Percentiles rank a stretch among this genome's conserved stretches.
Evolutionary conservation across 768 basidiomycete species (phyloP).

Genomic region (Lanmaoa rubissima): DNA sequence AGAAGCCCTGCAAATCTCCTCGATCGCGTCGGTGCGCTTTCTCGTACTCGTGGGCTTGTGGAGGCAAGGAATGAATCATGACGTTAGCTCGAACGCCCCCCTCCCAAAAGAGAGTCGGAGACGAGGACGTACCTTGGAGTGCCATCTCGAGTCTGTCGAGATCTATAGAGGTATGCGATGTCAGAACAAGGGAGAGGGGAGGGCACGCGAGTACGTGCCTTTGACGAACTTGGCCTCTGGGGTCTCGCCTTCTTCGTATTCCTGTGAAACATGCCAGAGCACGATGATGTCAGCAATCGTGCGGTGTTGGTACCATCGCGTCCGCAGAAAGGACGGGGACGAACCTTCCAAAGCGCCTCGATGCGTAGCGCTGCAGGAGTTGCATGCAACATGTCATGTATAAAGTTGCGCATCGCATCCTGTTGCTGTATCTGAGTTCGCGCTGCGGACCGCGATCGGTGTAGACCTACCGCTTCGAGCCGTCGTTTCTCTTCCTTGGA

Average conservation of each 20-base stretch:
- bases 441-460: neutral
- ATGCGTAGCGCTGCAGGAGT: slow-evolving; percentile 68
- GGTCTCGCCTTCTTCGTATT: slow-evolving; percentile 77
- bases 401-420: slow-evolving; percentile 90
- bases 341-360: slow-evolving; percentile 63
- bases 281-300: neutral
- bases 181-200: too few species aligned
- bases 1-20: slow-evolving; percentile 66
- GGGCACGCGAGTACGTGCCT: slow-evolving; percentile 40
- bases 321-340: neutral
- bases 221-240: slow-evolving; percentile 85
- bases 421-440: slow-evolving; percentile 28
- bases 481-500: slow-evolving; percentile 75
- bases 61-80: neutral
- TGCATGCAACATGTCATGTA: slow-evolving; percentile 84
- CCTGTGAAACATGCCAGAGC: slow-evolving; percentile 40
- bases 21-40: slow-evolving; percentile 42
- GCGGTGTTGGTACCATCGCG: neutral
- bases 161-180: slow-evolving; percentile 43
- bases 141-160: slow-evolving; percentile 89
- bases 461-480: slow-evolving; percentile 59
- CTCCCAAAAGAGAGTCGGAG: neutral
- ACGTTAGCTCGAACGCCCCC: neutral
- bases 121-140: slow-evolving; percentile 54
- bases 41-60: slow-evolving; percentile 68